phyloP scores from a whole-genome alignment of 495 filamentous ascomycete genomes.

The Tuber aestivum region DNA sequence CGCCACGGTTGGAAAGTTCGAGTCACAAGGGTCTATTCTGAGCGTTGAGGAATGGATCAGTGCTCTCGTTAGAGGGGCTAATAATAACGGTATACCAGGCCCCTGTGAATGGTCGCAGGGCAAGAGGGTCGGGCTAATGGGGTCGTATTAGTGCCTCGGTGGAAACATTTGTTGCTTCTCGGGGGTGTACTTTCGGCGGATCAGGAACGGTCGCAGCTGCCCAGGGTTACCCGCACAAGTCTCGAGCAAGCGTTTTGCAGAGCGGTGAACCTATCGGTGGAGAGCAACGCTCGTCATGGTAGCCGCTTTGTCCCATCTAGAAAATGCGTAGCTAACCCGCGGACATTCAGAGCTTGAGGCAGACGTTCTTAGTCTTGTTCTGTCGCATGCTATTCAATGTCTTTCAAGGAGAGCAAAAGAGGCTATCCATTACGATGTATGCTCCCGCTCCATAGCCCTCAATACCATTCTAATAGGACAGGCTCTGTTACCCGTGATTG shows the following conservation, averaged over 20 bases:
- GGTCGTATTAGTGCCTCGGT: constrained; percentile 58
- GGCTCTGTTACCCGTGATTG: constrained; percentile 61
- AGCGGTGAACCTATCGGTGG: constrained; percentile 70
- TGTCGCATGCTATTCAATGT: constrained; percentile 39
- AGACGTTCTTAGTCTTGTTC: constrained; percentile 39
- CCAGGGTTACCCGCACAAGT: constrained; percentile 57
- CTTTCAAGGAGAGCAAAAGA: constrained; percentile 45
- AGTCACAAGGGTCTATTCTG: constrained; percentile 52
- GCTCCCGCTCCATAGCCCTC: not conserved
- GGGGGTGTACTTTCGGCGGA: constrained; percentile 73
- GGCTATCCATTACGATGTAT: constrained; percentile 62
- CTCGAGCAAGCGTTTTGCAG: constrained; percentile 71
- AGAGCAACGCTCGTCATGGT: constrained; percentile 46
- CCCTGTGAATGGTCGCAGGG: constrained; percentile 17
- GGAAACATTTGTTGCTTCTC: constrained; percentile 80
- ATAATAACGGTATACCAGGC: constrained; percentile 50
- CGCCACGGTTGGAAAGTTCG: constrained; percentile 57
- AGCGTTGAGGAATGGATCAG: constrained; percentile 71
- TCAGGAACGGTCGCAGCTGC: constrained; percentile 59
- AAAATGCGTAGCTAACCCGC: constrained; percentile 13
- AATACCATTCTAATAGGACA: constrained; percentile 17
- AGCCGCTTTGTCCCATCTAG: not conserved
- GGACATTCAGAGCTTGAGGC: constrained; percentile 37
- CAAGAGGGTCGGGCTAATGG: constrained; percentile 14
- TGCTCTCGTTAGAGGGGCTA: constrained; percentile 74